Evolutionary conservation across 306 rosid species (phyloP).

Genomic region (Prunus mume): DNA sequence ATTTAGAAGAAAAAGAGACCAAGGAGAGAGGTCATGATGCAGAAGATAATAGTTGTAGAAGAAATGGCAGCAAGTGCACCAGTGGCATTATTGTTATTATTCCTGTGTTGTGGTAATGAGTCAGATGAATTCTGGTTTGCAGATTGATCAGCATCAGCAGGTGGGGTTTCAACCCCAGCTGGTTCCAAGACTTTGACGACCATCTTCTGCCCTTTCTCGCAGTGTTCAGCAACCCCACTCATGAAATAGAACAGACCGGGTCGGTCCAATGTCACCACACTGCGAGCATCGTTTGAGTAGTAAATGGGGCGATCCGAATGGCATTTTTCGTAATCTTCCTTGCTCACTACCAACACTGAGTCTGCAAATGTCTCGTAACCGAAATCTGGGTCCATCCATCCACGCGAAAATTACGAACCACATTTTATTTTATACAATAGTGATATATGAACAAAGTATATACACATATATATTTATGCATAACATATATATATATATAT

Average conservation of each 20-base stretch:
- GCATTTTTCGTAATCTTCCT: constrained; percentile 61
- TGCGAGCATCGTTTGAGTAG: constrained; percentile 57
- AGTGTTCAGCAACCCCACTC: constrained; percentile 76
- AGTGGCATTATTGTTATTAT: constrained; percentile 19
- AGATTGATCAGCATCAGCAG: constrained; percentile 17
- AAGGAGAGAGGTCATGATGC: not conserved
- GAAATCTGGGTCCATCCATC: constrained; percentile 41
- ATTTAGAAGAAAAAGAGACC: constrained; percentile 9
- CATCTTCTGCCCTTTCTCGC: constrained; percentile 60
- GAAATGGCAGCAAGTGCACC: constrained; percentile 13
- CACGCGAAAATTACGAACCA: not conserved
- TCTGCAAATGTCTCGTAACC: constrained; percentile 43
- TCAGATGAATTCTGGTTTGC: constrained; percentile 12
- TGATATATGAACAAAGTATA: not conserved
- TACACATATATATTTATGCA: not conserved
- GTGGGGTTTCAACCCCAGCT: constrained; percentile 16
- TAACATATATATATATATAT: not conserved
- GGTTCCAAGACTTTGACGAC: constrained; percentile 59
- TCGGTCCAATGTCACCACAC: constrained; percentile 36
- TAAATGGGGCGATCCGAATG: constrained; percentile 44
- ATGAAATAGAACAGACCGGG: constrained; percentile 77
- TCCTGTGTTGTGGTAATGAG: not conserved
- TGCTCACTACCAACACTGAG: constrained; percentile 66
- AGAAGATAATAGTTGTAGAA: constrained; percentile 2
- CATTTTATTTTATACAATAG: not conserved